Evolutionary conservation across 805 yeast genomes (phyloP), one percentile per base, ranked within the genome.

Genomic region (Ascoidea asiatica): DNA sequence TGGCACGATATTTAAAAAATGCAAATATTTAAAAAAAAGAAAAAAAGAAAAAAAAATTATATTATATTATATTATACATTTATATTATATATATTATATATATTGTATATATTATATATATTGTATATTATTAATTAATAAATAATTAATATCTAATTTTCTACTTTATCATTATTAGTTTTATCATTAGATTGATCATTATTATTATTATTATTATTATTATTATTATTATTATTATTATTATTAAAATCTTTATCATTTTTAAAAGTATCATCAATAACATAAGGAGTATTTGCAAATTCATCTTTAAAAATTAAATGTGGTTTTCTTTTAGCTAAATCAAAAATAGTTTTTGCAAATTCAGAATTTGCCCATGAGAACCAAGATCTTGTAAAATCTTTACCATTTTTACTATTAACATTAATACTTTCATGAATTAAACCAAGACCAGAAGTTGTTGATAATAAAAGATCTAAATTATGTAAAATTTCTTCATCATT

Each of bases 321-420:
- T 0, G 95, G 95, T 56, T 81, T 83, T 43, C 82, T 64, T 46
- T 70, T 63, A 2, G 90, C 88, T 48, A 87, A 62, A 53, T 85
- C 81, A 40, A 87, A 58, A n/a, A 87, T 79, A 1, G 94, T 81
- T 59, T 84, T 84, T 19, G 88, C 95, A 63, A 87, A 85, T 60
- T 88, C 95, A 1, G 94, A 78, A 57, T 87, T 87, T 52, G 94
- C 83, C 96, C 96, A 87, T 4, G 95, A 81, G 65, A 88, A 88
- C 96, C 96, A 87, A 2, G 92, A 75, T 48, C 96, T 65, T 0
- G 95, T 83, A 57, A 61, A 88, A n/a, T 59, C 60, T 7, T 48
- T 45, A 1, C 75, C 78, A 1, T 50, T 47, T 2, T 64, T 64
- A 5, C 70, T 62, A 52, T 79, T 69, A 7, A 86, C 94, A 46